Conservation (phyloP, 2,329 filamentous ascomycete species). For the Cordyceps tenuipes region DNA sequence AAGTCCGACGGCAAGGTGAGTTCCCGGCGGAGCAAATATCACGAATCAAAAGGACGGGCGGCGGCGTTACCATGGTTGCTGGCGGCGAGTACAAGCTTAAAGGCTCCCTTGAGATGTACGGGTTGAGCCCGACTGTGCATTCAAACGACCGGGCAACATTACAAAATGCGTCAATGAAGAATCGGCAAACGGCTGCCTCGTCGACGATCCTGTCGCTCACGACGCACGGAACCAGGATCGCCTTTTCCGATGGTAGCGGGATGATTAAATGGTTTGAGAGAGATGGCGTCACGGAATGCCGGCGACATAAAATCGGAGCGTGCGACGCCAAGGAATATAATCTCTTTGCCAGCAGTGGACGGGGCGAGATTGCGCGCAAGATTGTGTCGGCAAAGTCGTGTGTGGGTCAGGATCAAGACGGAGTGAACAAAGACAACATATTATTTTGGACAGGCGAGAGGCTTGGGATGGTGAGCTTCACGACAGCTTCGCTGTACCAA, state of each 20-base stretch:
- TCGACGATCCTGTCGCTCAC: conserved; percentile 76
- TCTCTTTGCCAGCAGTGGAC: conserved; percentile 42
- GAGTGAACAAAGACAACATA: conserved; percentile 54
- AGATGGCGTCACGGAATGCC: conserved; percentile 60
- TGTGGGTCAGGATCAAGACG: conserved; percentile 20
- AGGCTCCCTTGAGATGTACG: conserved; percentile 83
- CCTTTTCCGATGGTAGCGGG: conserved; percentile 76
- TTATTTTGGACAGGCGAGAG: conserved; percentile 84
- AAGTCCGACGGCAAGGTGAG: conserved; percentile 46
- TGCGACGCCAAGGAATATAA: conserved; percentile 40
- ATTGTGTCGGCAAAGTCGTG: conserved; percentile 54
- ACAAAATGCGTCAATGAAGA: conserved; percentile 53
- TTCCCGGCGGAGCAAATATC: conserved; percentile 47
- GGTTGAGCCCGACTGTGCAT: conserved; percentile 34
- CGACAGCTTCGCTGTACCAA: conserved; percentile 39
- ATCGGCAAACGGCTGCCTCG: conserved; percentile 72
- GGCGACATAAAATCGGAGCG: conserved; percentile 46
- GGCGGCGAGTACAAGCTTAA: conserved; percentile 89
- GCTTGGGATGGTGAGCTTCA: conserved; percentile 64
- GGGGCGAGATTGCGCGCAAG: conserved; percentile 72
- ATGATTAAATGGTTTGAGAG: conserved; percentile 86
- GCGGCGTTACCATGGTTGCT: conserved; percentile 63
- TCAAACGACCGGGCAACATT: conserved; percentile 19
- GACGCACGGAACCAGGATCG: conserved; percentile 72
- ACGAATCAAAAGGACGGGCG: conserved; percentile 42